These are phyloP conservation scores for Stevia rebaudiana DNA, from an alignment of 140 eudicot genomes.

Conservation along the genomic window DNA sequence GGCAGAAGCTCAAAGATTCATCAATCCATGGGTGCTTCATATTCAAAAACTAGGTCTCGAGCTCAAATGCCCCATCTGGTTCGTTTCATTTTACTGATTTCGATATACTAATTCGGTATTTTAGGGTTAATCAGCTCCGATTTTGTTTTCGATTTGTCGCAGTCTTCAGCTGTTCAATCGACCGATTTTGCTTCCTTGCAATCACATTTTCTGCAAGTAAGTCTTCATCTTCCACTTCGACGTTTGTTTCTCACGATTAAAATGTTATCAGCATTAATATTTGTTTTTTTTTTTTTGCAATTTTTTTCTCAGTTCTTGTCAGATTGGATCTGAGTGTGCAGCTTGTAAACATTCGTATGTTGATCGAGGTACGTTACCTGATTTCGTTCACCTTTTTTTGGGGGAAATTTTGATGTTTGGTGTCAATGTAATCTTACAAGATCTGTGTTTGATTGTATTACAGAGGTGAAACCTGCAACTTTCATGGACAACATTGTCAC, in stretches of 20 bases:
- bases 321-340: conserved; percentile 46
- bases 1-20: conserved; percentile 30
- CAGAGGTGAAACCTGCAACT: conserved; percentile 59
- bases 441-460: neutral
- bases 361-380: conserved; percentile 49
- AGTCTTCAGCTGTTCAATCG: conserved; percentile 53
- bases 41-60: conserved; percentile 77
- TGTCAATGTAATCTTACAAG: neutral
- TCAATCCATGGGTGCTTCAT: conserved; percentile 70
- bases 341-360: conserved; percentile 45
- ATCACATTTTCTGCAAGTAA: conserved; percentile 82
- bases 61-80: conserved; percentile 90
- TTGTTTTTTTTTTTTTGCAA: neutral
- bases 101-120: neutral
- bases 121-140: neutral
- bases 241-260: neutral
- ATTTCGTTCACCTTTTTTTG: neutral
- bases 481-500: conserved; percentile 53
- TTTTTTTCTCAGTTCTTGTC: conserved; percentile 36
- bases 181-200: conserved; percentile 75
- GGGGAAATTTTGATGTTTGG: neutral
- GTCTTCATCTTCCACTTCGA: neutral
- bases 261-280: neutral
- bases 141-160: conserved; percentile 4
- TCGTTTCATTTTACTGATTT: neutral